Evolutionary conservation across 768 basidiomycete species (phyloP).

Genomic region (Kondoa subrosea): DNA sequence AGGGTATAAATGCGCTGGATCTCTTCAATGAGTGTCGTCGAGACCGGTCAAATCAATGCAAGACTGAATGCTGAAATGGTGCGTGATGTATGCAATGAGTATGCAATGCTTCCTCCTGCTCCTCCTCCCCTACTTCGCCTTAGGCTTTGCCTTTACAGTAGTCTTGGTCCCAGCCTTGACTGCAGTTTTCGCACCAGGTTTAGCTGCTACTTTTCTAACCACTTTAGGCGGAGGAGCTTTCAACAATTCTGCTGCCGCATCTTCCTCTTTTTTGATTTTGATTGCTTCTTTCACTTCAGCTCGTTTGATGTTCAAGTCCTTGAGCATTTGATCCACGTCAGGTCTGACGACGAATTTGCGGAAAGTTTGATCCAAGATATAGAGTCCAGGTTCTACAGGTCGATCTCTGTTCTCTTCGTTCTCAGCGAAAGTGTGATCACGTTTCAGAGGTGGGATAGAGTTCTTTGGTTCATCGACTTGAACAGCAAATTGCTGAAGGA

Average conservation of each 20-base stretch:
- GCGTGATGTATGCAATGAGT: no score
- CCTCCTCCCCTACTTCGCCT: no score
- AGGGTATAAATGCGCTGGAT: no score
- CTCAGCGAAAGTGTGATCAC: neutral
- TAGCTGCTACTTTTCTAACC: conserved; percentile 6
- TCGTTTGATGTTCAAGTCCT: conserved; percentile 6
- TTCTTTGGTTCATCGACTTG: conserved; percentile 14
- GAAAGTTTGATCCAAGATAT: conserved; percentile 27
- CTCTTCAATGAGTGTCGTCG: no score
- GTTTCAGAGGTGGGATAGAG: neutral
- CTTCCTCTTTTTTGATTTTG: conserved; percentile 14
- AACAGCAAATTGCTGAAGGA: conserved; percentile 28
- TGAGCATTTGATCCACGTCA: conserved; percentile 22
- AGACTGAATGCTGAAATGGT: no score
- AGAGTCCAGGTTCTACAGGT: conserved; percentile 7
- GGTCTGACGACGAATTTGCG: conserved; percentile 29
- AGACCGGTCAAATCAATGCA: no score
- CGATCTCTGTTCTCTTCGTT: neutral
- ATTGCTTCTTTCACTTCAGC: conserved; percentile 6
- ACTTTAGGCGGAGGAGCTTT: conserved; percentile 6
- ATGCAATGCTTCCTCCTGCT: no score
- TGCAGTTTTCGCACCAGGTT: neutral
- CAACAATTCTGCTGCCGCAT: neutral
- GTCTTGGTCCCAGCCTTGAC: neutral
- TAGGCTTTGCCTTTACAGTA: neutral